Evolutionary conservation across 2,329 filamentous ascomycete species (phyloP), one percentile per base, ranked within the genome.

Genomic region (Parasarocladium wereldwijsianum): DNA sequence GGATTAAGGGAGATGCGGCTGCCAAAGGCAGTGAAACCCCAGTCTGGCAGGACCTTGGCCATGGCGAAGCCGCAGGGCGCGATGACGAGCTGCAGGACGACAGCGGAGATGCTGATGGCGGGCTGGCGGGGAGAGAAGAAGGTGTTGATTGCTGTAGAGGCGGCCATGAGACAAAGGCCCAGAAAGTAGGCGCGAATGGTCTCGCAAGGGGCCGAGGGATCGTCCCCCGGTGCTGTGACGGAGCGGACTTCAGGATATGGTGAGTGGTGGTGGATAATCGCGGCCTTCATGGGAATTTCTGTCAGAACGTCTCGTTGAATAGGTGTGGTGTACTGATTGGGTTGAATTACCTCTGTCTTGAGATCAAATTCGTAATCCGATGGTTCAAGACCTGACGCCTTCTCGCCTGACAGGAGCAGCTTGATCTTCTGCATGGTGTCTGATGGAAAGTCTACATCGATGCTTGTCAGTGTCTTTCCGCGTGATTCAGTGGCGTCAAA

Each of bases 1-100:
- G 66, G 64, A 36, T 70, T 70, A 10, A 69, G 47, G 7, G 51
- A 54, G 35, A 62, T 51, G 8, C 52, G 47, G 1, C 46, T 36
- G 0, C 60, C 60, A 29, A 49, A 49, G 5, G 64, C 31, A 1
- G 49, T 57, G 32, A 66, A 34, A 4, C 57, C 54, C 49, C 55
- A 60, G 30, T 58, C 54, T 0, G 64, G 64, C 1, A 68, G 40
- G 10, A 50, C 36, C 23, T 40, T 52, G 9, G 59, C 60, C 19
- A 64, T 46, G 6, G 54, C 44, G 24, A 57, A 57, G 5, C 55
- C 64, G 13, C 60, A 51, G 0, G 64, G 64, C 12, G 50, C 64
- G 0, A 64, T 48, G 4, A 64, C 44, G 24, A 64, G 57, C 41
- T 64, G 60, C 29, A 57, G 53, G 5, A 58, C 37, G 25, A 58